Conservation (phyloP, 257 asterid genomes). For the Fraxinus quadrangulata region DNA sequence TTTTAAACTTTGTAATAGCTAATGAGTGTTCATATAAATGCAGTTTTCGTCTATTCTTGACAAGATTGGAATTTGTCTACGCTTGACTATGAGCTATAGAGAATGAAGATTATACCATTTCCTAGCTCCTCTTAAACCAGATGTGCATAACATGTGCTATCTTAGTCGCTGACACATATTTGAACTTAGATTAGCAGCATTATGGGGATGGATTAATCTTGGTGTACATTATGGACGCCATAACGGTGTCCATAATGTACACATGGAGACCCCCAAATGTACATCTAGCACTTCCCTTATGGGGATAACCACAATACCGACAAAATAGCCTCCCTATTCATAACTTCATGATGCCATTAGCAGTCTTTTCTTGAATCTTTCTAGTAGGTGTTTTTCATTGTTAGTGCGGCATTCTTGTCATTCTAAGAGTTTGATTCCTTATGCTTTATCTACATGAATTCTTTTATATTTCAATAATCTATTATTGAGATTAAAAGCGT, state of each 20-base stretch:
- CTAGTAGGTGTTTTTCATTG: conserved; percentile 23
- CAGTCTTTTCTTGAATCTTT: conserved; percentile 31
- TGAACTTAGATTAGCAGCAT: conserved; percentile 18
- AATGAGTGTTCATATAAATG: not conserved
- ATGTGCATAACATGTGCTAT: not conserved
- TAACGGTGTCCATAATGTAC: too few relatives aligned
- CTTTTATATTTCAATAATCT: not conserved
- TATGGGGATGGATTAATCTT: too few relatives aligned
- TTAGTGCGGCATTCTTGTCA: conserved; percentile 37
- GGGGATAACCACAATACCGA: conserved; percentile 20
- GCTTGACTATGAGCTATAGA: not conserved
- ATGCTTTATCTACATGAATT: conserved; percentile 6
- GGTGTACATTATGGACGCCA: too few relatives aligned
- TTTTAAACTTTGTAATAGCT: not conserved
- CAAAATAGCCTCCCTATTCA: conserved; percentile 24
- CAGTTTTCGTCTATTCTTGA: not conserved
- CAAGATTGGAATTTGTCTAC: not conserved
- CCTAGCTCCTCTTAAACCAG: not conserved
- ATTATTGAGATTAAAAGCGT: not conserved
- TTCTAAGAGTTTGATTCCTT: conserved; percentile 27
- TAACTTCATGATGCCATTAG: conserved; percentile 32
- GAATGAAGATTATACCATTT: not conserved
- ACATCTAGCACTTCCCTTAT: too few relatives aligned
- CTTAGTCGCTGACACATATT: not conserved
- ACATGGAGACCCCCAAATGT: too few relatives aligned